Evolutionary conservation across 108 stramenopile genomes (phyloP).

Genomic region (Mediolabrus comicus): DNA sequence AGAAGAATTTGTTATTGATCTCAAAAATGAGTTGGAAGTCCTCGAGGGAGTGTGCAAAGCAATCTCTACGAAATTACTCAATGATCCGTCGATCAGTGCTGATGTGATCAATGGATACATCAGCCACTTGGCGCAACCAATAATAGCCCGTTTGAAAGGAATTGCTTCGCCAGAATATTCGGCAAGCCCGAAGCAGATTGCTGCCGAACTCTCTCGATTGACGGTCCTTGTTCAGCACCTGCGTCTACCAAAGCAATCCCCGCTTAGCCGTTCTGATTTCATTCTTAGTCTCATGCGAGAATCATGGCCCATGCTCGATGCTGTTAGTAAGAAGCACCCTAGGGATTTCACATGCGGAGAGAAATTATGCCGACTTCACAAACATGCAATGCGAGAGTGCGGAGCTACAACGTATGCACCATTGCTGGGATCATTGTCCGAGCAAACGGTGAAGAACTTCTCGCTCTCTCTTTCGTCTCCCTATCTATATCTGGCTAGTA

Average conservation of each 20-base stretch:
- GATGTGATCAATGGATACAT: slow-evolving; percentile 44
- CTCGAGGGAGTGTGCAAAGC: slow-evolving; percentile 89
- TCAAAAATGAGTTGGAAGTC: slow-evolving; percentile 88
- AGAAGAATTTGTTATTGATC: slow-evolving; percentile 52
- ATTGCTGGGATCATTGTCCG: slow-evolving; percentile 72
- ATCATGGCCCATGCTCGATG: slow-evolving; percentile 83
- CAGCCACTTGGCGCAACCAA: slow-evolving; percentile 75
- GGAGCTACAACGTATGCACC: slow-evolving; percentile 78
- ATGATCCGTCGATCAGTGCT: slow-evolving; percentile 29
- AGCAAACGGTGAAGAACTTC: slow-evolving; percentile 73
- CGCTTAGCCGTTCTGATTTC: slow-evolving; percentile 53
- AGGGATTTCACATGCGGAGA: slow-evolving; percentile 74
- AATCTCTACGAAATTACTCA: slow-evolving; percentile 55
- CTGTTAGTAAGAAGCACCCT: slow-evolving; percentile 62
- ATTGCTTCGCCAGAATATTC: slow-evolving; percentile 43
- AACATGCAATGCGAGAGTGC: slow-evolving; percentile 85
- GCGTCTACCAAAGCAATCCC: slow-evolving; percentile 17
- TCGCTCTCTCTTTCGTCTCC: slow-evolving; percentile 70
- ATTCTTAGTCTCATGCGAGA: slow-evolving; percentile 77
- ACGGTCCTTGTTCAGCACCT: slow-evolving; percentile 74
- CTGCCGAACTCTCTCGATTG: slow-evolving; percentile 83
- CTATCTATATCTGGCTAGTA: slow-evolving; percentile 87
- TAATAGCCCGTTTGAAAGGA: slow-evolving; percentile 63
- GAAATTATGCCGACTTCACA: slow-evolving; percentile 93
- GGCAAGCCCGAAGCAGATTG: slow-evolving; percentile 51